Evolutionary conservation across 495 filamentous ascomycete genomes (phyloP), one percentile per base, ranked within the genome.

Genomic region (Trichodelitschia bisporula): DNA sequence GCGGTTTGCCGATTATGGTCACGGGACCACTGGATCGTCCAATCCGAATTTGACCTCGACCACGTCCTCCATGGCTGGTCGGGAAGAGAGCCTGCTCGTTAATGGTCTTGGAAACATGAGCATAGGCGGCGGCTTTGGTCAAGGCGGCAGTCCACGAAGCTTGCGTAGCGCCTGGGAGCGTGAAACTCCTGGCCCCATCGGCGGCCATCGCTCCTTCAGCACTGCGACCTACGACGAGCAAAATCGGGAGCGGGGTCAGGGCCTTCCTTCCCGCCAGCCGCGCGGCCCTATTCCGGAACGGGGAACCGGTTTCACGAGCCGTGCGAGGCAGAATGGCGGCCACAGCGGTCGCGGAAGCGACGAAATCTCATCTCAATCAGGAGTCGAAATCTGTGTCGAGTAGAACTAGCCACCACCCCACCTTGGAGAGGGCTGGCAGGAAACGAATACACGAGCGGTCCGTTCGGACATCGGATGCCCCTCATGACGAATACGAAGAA

Each of bases 301-400:
- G 26, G n/a, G n/a, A n/a, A 51, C 67, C 33, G 78, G 77, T 11
- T 90, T 89, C 43, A 54, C 56, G 14, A 61, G 70, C 28, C 58
- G 61, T 39, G 17, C 9, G 15, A 9, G 5, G 4, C 4, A n/a
- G 8, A 66, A 77, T 36, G 82, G 79, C 48, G 80, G 80, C 37
- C 82, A 92, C 49, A 65, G 69, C 44, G 60, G 69, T 30, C 67
- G 75, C 31, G 69, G 77, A 35, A 86, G 78, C 51, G 82, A 83
- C 60, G 72, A 77, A 43, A 54, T 75, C 28, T 61, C 59, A 34
- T 54, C 58, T 33, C 62, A 56, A 37, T 64, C 59, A 29, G 58
- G 59, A 23, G 63, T 54, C 12, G 54, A 57, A 30, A 57, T 56
- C 30, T 47, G 49, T 15, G 53, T 56, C 12, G 54, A 53, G 33